Conservation (phyloP, 2,329 filamentous ascomycete genomes). For the Didymella keratinophila region DNA sequence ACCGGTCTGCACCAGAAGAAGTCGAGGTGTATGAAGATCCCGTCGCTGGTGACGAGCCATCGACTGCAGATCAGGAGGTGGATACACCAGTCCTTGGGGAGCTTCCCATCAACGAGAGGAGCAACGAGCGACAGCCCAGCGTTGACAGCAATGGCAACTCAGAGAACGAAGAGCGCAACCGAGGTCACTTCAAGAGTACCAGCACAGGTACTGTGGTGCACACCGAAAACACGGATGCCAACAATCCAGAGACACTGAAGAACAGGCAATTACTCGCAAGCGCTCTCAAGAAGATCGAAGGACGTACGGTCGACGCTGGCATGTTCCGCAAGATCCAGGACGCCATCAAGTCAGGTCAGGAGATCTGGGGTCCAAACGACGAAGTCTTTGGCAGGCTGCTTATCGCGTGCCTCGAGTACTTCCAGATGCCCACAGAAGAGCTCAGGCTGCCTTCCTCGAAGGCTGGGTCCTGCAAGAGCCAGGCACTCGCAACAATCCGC, state of each 20-base stretch:
- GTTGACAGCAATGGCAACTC: conserved; percentile 37
- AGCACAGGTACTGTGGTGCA: conserved; percentile 48
- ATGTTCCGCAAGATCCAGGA: conserved; percentile 81
- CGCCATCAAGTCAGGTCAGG: conserved; percentile 70
- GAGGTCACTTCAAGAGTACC: conserved; percentile 49
- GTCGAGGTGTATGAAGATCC: conserved; percentile 64
- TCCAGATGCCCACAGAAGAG: conserved; percentile 64
- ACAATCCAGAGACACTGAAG: conserved; percentile 53
- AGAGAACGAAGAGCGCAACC: conserved; percentile 33
- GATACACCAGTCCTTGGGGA: conserved; percentile 59
- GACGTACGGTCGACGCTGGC: conserved; percentile 77
- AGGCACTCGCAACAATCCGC: conserved; percentile 77
- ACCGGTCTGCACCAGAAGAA: conserved; percentile 49
- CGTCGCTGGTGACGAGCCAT: conserved; percentile 51
- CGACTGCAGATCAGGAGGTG: conserved; percentile 37
- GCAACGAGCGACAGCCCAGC: conserved; percentile 45
- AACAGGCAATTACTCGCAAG: conserved; percentile 71
- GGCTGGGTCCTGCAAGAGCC: conserved; percentile 74
- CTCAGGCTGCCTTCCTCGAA: conserved; percentile 67
- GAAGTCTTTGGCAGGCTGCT: conserved; percentile 75
- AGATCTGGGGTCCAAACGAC: conserved; percentile 70
- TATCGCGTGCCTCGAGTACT: conserved; percentile 73
- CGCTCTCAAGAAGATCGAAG: conserved; percentile 75
- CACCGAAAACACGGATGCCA: conserved; percentile 40
- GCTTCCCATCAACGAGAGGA: conserved; percentile 59